Conservation (phyloP, 2,329 filamentous ascomycete species). For the Phyllosticta paracitricarpa region DNA sequence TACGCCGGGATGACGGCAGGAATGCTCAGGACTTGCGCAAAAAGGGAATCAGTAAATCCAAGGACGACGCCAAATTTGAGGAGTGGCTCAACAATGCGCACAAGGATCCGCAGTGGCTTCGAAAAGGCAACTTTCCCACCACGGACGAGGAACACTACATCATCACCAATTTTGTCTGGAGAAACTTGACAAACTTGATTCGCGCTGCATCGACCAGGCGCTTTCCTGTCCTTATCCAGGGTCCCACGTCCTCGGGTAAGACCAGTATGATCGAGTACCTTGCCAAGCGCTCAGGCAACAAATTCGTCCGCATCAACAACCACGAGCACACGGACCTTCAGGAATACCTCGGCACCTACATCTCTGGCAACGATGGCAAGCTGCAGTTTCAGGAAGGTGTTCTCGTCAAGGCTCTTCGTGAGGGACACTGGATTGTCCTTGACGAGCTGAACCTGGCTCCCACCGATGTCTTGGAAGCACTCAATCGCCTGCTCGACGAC, state of each 20-base stretch:
- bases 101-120: constrained; percentile 86
- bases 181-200: constrained; percentile 89
- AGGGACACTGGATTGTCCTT: constrained; percentile 95
- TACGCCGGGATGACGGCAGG: constrained; percentile 4
- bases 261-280: constrained; percentile 99
- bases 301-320: constrained; percentile 97
- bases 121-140: constrained; percentile 57
- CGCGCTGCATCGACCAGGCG: constrained; percentile 83
- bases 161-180: constrained; percentile 87
- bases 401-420: constrained; percentile 80
- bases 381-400: constrained; percentile 88
- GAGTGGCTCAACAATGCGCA: constrained; percentile 7
- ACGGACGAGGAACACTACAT: constrained; percentile 84
- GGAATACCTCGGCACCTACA: constrained; percentile 91
- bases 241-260: constrained; percentile 93
- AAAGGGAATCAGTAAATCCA: constrained; percentile 4
- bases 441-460: constrained; percentile 96
- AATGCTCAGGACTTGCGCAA: constrained; percentile 1
- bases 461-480: constrained; percentile 89
- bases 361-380: constrained; percentile 75
- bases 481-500: constrained; percentile 92
- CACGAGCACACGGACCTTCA: constrained; percentile 98
- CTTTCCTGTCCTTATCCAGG: constrained; percentile 91
- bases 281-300: constrained; percentile 92
- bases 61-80: constrained; percentile 7